A percentile compares a stretch with the other conserved stretches of the same genome.
These are phyloP conservation scores for Cytauxzoon felis DNA, from an alignment of 169 alveolate genomes.

Conservation along the genomic window DNA sequence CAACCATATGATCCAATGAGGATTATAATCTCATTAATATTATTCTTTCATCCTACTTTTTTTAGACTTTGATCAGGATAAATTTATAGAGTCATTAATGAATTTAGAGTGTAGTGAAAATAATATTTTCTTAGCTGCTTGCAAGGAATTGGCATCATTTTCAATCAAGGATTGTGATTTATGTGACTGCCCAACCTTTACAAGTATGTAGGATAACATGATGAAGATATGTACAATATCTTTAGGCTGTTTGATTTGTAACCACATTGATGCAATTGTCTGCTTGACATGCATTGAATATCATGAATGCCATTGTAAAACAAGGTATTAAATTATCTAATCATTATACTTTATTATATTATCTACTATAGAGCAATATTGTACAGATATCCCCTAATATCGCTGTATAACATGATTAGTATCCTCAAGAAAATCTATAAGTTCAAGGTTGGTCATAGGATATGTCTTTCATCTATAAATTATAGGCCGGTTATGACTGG, in stretches of 20 bases:
- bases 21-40: neutral
- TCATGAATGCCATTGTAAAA: conserved; percentile 49
- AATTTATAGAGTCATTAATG: conserved; percentile 15
- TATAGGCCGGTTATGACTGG: conserved; percentile 4
- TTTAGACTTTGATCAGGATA: conserved; percentile 26
- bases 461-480: neutral
- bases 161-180: conserved; percentile 58
- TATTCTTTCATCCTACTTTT: neutral
- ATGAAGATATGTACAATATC: neutral
- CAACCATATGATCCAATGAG: conserved; percentile 1
- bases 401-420: conserved; percentile 15
- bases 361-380: too few relatives aligned
- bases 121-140: conserved; percentile 39
- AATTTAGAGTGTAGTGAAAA: conserved; percentile 4
- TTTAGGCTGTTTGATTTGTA: conserved; percentile 35
- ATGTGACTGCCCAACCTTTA: conserved; percentile 61
- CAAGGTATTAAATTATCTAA: too few relatives aligned
- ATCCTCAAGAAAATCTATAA: conserved; percentile 4
- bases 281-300: conserved; percentile 36
- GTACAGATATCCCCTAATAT: conserved; percentile 47
- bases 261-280: conserved; percentile 35
- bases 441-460: conserved; percentile 7
- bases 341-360: too few relatives aligned
- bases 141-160: conserved; percentile 23
- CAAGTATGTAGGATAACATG: conserved; percentile 2